phyloP scores from a whole-genome alignment of 2,329 filamentous ascomycete species.

The Ophiostoma ulmi region DNA sequence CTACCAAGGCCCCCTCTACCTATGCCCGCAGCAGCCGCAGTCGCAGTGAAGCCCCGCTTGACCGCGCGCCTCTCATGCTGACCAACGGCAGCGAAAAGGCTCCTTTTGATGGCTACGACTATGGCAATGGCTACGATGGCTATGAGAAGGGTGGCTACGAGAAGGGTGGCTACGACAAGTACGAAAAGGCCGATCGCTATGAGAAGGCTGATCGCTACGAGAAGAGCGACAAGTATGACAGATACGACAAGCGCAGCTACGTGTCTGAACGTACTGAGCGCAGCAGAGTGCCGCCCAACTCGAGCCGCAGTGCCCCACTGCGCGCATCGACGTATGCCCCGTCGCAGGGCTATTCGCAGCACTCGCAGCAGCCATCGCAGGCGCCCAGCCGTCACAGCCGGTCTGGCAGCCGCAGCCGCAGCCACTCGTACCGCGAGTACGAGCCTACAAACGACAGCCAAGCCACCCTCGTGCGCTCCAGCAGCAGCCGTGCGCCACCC shows the following conservation, averaged over 20 bases:
- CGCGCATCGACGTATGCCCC: constrained; percentile 16
- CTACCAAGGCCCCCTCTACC: background rate
- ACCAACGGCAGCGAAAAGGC: constrained; percentile 8
- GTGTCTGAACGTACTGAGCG: constrained; percentile 37
- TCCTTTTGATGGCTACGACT: background rate
- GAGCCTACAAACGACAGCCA: background rate
- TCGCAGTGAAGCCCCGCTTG: background rate
- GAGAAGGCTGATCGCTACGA: background rate
- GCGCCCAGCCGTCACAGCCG: constrained; percentile 10
- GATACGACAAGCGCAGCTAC: constrained; percentile 34
- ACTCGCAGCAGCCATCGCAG: constrained; percentile 1
- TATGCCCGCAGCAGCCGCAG: constrained; percentile 15
- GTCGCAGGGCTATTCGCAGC: background rate
- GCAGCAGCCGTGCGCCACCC: constrained; percentile 7
- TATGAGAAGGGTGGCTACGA: constrained; percentile 13
- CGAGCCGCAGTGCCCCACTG: constrained; percentile 22
- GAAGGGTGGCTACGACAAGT: constrained; percentile 13
- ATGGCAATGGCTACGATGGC: constrained; percentile 1
- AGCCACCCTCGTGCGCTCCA: constrained; percentile 6
- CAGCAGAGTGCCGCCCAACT: constrained; percentile 26
- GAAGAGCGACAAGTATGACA: background rate
- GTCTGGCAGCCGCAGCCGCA: constrained; percentile 13
- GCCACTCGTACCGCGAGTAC: background rate
- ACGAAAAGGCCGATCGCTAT: background rate
- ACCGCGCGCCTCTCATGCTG: constrained; percentile 9